These are phyloP conservation scores for Nosema muscidifuracis DNA, from an alignment of 371 early-diverging fungal species.

Conservation along the genomic window DNA sequence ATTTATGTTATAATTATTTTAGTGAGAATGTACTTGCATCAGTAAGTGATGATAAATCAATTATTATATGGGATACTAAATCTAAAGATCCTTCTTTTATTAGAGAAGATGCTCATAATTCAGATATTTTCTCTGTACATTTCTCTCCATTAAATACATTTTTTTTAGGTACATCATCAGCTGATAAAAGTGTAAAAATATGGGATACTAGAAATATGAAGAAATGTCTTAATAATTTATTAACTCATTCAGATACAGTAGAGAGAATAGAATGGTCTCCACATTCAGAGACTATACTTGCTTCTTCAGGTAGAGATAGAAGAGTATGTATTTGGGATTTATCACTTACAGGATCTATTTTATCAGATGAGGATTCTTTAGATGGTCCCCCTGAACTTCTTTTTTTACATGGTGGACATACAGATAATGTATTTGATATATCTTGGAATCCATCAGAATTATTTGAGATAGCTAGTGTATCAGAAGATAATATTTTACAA, in stretches of 20 bases:
- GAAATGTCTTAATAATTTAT: slow-evolving; percentile 71
- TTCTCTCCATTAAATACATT: slow-evolving; percentile 78
- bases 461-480: slow-evolving; percentile 82
- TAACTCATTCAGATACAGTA: slow-evolving; percentile 80
- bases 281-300: slow-evolving; percentile 76
- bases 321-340: slow-evolving; percentile 90
- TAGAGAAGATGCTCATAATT: slow-evolving; percentile 72
- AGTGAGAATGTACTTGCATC: slow-evolving; percentile 76
- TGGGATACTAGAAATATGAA: slow-evolving; percentile 89
- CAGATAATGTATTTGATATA: slow-evolving; percentile 83
- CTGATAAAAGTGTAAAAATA: slow-evolving; percentile 79
- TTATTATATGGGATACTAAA: slow-evolving; percentile 75
- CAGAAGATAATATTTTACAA: slow-evolving; percentile 88
- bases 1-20: slow-evolving; percentile 76
- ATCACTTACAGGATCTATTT: slow-evolving; percentile 79
- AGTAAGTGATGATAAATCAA: slow-evolving; percentile 82
- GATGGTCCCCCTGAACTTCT: slow-evolving; percentile 94
- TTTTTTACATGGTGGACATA: slow-evolving; percentile 97
- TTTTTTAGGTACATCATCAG: slow-evolving; percentile 83
- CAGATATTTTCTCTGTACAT: slow-evolving; percentile 80
- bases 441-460: slow-evolving; percentile 87
- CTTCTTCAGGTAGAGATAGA: slow-evolving; percentile 79
- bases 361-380: slow-evolving; percentile 76
- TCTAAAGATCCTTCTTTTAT: slow-evolving; percentile 64
- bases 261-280: slow-evolving; percentile 87